A percentile compares a stretch with the other conserved stretches of the same genome.
Conservation (phyloP, 1,284 basidiomycete species). For the Amylostereum areolatum region DNA sequence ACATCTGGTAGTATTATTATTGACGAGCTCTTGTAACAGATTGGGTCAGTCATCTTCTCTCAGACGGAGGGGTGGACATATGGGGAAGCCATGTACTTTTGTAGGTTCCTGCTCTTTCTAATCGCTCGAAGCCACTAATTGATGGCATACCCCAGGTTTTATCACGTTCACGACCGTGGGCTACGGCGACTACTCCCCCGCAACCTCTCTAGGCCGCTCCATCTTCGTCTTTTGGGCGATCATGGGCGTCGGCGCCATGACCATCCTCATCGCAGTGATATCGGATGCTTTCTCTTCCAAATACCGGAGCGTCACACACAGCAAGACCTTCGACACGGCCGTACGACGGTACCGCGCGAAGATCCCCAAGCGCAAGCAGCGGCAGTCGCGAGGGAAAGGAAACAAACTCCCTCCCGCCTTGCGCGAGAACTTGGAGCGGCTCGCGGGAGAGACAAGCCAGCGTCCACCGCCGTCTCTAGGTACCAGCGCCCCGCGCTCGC, state of each 20-base stretch:
- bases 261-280: constrained; percentile 64
- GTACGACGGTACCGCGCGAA: constrained; percentile 9
- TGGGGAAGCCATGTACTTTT: constrained; percentile 63
- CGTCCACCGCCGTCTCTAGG: no score
- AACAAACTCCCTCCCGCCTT: background rate
- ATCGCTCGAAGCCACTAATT: constrained; percentile 6
- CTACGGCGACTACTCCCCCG: constrained; percentile 62
- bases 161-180: constrained; percentile 64
- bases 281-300: constrained; percentile 45
- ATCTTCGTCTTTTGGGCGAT: constrained; percentile 82
- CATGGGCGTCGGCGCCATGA: constrained; percentile 70
- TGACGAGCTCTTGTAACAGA: constrained; percentile 19
- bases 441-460: no score
- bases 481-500: background rate
- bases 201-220: constrained; percentile 62
- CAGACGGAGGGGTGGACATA: constrained; percentile 46
- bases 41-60: constrained; percentile 52
- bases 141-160: constrained; percentile 23
- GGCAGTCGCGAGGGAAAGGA: constrained; percentile 3
- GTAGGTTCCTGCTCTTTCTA: constrained; percentile 31
- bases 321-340: constrained; percentile 12
- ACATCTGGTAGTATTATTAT: background rate
- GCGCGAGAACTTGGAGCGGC: background rate
- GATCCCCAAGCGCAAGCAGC: background rate
- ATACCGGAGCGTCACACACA: constrained; percentile 8